Percentiles rank a stretch among this genome's conserved stretches.
These are phyloP conservation scores for Clonostachys rhizophaga DNA, from an alignment of 2,329 filamentous ascomycete genomes.

Conservation along the genomic window DNA sequence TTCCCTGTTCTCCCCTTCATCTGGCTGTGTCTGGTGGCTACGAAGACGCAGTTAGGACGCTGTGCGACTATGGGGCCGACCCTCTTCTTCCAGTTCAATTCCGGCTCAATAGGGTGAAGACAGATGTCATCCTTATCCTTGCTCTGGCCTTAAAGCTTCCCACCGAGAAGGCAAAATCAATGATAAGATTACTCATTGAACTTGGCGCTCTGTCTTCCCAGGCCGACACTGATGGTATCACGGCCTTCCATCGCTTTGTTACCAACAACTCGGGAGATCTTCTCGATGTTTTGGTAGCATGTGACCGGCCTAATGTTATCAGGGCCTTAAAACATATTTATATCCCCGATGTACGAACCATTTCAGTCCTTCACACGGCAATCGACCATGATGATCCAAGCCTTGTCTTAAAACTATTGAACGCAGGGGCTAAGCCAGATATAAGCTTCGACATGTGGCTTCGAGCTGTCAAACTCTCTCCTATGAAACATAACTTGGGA, in stretches of 20 bases:
- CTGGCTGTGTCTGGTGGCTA: conserved; percentile 74
- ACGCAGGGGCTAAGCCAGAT: conserved; percentile 52
- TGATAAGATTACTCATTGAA: conserved; percentile 59
- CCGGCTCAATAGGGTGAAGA: conserved; percentile 37
- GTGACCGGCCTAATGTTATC: conserved; percentile 56
- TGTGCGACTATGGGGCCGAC: conserved; percentile 76
- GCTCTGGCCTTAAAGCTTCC: conserved; percentile 64
- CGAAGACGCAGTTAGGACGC: conserved; percentile 59
- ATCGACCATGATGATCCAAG: conserved; percentile 45
- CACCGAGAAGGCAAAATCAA: conserved; percentile 55
- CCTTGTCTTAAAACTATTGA: conserved; percentile 56
- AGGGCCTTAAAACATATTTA: conserved; percentile 62
- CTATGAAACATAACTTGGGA: conserved; percentile 24
- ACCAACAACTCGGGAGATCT: conserved; percentile 39
- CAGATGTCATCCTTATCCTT: conserved; percentile 63
- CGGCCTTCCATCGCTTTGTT: conserved; percentile 62
- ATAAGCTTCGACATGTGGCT: conserved; percentile 63
- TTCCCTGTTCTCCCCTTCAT: conserved; percentile 68
- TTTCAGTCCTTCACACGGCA: conserved; percentile 54
- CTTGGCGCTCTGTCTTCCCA: conserved; percentile 72
- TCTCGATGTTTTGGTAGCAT: conserved; percentile 42
- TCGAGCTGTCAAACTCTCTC: conserved; percentile 44
- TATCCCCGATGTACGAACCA: conserved; percentile 24
- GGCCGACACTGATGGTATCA: conserved; percentile 60
- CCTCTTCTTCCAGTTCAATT: conserved; percentile 71